These are phyloP conservation scores for Ceratocystis variospora DNA, from an alignment of 2,329 filamentous ascomycete species.

Conservation along the genomic window DNA sequence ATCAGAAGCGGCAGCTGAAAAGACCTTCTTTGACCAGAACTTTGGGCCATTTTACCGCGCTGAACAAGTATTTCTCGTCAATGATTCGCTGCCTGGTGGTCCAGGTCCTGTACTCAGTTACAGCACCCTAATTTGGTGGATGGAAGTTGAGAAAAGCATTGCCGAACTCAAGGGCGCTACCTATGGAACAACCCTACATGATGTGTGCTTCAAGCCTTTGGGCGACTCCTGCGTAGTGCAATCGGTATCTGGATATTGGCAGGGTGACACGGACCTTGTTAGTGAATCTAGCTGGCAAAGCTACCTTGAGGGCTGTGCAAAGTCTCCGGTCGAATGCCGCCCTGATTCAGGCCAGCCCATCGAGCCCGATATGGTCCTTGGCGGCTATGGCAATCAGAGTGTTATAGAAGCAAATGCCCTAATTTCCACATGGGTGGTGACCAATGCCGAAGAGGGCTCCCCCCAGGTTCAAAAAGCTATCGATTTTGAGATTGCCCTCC, in stretches of 20 bases:
- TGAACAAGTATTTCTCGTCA: conserved; percentile 86
- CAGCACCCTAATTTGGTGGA: conserved; percentile 87
- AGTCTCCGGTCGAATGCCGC: conserved; percentile 70
- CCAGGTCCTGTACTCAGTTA: conserved; percentile 71
- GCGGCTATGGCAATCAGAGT: conserved; percentile 53
- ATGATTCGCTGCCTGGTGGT: conserved; percentile 54
- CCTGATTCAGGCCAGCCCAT: conserved; percentile 83
- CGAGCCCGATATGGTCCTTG: conserved; percentile 71
- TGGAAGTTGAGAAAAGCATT: conserved; percentile 70
- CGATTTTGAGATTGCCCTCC: conserved; percentile 77
- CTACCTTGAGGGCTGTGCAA: conserved; percentile 57
- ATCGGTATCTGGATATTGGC: conserved; percentile 81
- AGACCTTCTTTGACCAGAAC: conserved; percentile 79
- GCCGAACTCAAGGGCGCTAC: conserved; percentile 55
- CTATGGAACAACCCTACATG: conserved; percentile 55
- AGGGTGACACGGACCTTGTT: conserved; percentile 48
- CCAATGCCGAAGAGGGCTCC: conserved; percentile 66
- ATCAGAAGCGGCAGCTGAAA: conserved; percentile 81
- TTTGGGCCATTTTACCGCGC: conserved; percentile 95
- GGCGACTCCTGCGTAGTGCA: conserved; percentile 84
- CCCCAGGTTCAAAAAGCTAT: conserved; percentile 58
- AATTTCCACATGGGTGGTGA: conserved; percentile 88
- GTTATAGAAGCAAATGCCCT: conserved; percentile 64
- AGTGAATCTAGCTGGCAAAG: conserved; percentile 56
- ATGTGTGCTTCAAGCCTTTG: conserved; percentile 90